A percentile compares a stretch with the other conserved stretches of the same genome.
phyloP scores from a whole-genome alignment of 176 grass and related monocot species.

The Miscanthus lutarioriparius region DNA sequence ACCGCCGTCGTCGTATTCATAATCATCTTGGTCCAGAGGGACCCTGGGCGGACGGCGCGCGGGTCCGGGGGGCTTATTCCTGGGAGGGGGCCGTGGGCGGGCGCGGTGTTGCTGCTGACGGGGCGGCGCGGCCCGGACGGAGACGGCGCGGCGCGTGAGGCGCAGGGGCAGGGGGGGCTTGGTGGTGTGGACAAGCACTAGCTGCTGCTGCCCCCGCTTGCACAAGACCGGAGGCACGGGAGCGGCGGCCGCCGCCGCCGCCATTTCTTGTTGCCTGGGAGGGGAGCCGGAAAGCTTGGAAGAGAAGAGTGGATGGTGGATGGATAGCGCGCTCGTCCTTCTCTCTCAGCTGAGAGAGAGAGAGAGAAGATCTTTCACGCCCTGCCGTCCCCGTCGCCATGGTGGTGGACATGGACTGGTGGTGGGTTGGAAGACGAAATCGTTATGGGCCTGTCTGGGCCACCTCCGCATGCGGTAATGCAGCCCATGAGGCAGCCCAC shows the following conservation, averaged over 20 bases:
- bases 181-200: neutral
- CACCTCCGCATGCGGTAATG: neutral
- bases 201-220: neutral
- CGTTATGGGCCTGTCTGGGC: too few relatives aligned
- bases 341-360: too few relatives aligned
- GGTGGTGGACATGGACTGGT: too few relatives aligned
- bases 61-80: conserved; percentile 6
- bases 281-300: too few relatives aligned
- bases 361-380: too few relatives aligned
- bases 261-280: neutral
- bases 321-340: too few relatives aligned
- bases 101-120: conserved; percentile 18
- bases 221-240: neutral
- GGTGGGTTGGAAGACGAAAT: too few relatives aligned
- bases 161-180: neutral
- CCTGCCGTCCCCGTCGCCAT: too few relatives aligned
- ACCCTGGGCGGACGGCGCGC: neutral
- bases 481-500: neutral
- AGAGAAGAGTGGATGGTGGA: neutral
- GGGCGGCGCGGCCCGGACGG: conserved; percentile 28
- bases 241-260: conserved; percentile 27
- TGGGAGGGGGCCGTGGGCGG: neutral
- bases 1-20: neutral
- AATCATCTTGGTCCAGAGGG: conserved; percentile 4
- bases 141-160: neutral